Conservation (phyloP, 1,284 basidiomycete species). For the Phenoliferia sp. region DNA sequence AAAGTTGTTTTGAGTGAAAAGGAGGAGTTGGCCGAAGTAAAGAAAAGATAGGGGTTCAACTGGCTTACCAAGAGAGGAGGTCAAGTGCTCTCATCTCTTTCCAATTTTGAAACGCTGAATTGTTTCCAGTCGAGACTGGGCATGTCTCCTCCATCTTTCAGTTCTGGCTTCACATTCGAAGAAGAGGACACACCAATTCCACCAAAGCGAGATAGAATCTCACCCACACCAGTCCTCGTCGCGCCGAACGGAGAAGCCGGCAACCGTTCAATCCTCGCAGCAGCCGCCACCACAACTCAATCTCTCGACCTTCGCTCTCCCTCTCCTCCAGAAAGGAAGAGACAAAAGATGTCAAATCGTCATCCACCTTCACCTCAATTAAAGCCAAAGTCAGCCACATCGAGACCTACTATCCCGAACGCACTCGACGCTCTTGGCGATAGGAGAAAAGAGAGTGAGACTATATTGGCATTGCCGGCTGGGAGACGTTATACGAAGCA, state of each 20-base stretch:
- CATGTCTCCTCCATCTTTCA: too few species aligned
- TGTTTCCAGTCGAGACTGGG: too few species aligned
- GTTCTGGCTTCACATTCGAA: background rate
- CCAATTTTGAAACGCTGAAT: too few species aligned
- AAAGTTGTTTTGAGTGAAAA: too few species aligned
- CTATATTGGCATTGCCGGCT: background rate
- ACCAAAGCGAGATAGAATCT: background rate
- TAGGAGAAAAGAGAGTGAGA: background rate
- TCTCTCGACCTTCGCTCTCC: background rate
- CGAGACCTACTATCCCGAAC: background rate
- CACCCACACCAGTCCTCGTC: background rate
- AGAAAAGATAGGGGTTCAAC: too few species aligned
- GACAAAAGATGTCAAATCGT: background rate
- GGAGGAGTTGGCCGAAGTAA: too few species aligned
- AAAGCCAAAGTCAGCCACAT: background rate
- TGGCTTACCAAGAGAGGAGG: too few species aligned
- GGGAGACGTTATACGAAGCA: too few species aligned
- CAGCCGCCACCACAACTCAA: background rate
- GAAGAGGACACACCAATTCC: background rate
- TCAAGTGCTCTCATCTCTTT: too few species aligned
- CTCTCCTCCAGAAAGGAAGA: background rate
- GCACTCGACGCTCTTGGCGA: background rate
- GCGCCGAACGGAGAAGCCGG: background rate
- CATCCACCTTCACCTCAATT: background rate
- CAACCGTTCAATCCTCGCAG: too few species aligned